Percentiles rank a stretch among this genome's conserved stretches.
phyloP scores from a whole-genome alignment of 306 rosid species.

The Rubus parviflorus region DNA sequence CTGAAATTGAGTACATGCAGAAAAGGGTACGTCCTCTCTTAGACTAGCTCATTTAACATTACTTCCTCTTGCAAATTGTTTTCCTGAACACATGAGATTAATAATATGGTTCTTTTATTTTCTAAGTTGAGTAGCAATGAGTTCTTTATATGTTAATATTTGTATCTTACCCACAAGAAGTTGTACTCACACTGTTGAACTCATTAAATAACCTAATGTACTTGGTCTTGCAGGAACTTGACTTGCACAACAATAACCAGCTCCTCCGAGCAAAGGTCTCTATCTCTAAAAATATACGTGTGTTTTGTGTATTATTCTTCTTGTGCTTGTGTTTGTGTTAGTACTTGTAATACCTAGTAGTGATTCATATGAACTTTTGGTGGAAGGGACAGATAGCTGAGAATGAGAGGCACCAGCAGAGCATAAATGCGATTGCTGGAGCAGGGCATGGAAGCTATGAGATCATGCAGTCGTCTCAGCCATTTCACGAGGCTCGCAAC shows the following conservation, averaged over 20 bases:
- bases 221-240: conserved; percentile 63
- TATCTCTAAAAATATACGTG: not conserved
- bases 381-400: conserved; percentile 67
- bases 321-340: not conserved
- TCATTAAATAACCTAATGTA: not conserved
- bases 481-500: conserved; percentile 56
- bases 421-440: conserved; percentile 45
- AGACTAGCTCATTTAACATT: not conserved
- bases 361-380: not conserved
- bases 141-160: not conserved
- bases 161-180: not conserved
- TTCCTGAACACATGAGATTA: not conserved
- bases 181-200: not conserved
- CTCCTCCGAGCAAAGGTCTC: conserved; percentile 81
- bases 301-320: not conserved
- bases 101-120: not conserved
- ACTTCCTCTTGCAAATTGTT: not conserved
- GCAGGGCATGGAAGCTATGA: conserved; percentile 50
- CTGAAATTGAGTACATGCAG: conserved; percentile 93
- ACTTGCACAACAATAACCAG: conserved; percentile 83
- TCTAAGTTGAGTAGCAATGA: not conserved
- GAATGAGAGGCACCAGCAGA: conserved; percentile 65
- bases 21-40: conserved; percentile 48
- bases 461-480: conserved; percentile 58
- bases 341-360: not conserved